Evolutionary conservation across 306 rosid genomes (phyloP).

Genomic region (Ammopiptanthus mongolicus): DNA sequence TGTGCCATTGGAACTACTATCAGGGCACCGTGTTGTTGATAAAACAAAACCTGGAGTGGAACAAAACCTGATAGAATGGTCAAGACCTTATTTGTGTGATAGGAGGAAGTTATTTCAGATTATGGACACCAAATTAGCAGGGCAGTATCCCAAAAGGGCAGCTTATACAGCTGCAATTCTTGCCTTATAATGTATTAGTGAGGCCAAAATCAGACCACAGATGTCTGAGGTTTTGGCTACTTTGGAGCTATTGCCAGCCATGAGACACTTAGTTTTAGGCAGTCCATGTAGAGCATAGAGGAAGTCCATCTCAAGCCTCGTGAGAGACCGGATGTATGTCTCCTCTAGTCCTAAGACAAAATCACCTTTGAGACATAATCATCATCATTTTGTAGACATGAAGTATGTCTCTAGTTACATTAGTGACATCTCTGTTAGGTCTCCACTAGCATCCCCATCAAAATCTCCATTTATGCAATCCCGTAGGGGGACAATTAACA

Average conservation of each 20-base stretch:
- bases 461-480: not conserved
- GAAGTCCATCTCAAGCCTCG: conserved; percentile 15
- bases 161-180: conserved; percentile 54
- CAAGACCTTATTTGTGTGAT: conserved; percentile 53
- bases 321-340: not conserved
- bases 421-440: conserved; percentile 19
- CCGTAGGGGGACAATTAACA: not conserved
- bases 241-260: conserved; percentile 40
- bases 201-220: conserved; percentile 54
- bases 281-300: conserved; percentile 32
- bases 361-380: conserved; percentile 28
- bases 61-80: conserved; percentile 65
- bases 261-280: conserved; percentile 24
- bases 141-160: conserved; percentile 62
- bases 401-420: not conserved
- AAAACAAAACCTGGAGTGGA: conserved; percentile 43
- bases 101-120: conserved; percentile 58
- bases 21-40: conserved; percentile 63
- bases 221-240: conserved; percentile 54
- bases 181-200: conserved; percentile 45
- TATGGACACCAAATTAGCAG: conserved; percentile 75
- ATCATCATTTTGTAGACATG: conserved; percentile 11
- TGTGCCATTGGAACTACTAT: conserved; percentile 55
- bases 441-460: conserved; percentile 13
- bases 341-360: not conserved